Evolutionary conservation across 2,329 filamentous ascomycete species (phyloP).

Genomic region (Fusarium verrucosum): DNA sequence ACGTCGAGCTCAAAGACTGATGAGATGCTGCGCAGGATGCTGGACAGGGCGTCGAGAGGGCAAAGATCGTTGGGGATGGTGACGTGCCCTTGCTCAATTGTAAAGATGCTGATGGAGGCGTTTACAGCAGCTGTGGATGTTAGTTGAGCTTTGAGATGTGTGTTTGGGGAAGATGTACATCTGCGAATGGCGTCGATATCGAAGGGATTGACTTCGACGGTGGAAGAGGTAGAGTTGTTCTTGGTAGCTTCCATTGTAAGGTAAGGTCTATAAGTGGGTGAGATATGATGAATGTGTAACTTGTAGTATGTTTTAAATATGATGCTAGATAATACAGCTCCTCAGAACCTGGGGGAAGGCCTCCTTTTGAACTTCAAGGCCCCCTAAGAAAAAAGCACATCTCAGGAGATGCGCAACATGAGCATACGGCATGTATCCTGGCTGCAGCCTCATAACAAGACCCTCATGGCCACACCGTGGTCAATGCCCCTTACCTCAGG

Average conservation of each 20-base stretch:
- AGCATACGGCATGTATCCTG: constrained; percentile 25
- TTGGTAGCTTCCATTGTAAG: constrained; percentile 38
- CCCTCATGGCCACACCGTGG: constrained; percentile 42
- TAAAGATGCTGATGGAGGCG: constrained; percentile 37
- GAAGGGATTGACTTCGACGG: constrained; percentile 20
- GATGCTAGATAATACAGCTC: neutral
- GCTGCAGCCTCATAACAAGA: constrained; percentile 38
- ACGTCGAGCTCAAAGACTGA: constrained; percentile 39
- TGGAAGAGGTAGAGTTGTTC: constrained; percentile 32
- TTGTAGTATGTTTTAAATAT: constrained; percentile 3
- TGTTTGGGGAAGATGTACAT: constrained; percentile 17
- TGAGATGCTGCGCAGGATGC: constrained; percentile 36
- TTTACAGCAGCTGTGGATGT: constrained; percentile 37
- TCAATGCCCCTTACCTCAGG: constrained; percentile 37
- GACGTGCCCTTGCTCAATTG: constrained; percentile 38
- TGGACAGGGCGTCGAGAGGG: constrained; percentile 40
- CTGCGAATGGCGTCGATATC: constrained; percentile 15
- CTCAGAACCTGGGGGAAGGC: neutral
- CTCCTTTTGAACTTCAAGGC: constrained; percentile 26
- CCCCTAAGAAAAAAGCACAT: constrained; percentile 6
- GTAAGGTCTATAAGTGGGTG: constrained; percentile 6
- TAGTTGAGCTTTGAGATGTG: constrained; percentile 5
- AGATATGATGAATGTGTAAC: neutral
- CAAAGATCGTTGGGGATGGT: constrained; percentile 37
- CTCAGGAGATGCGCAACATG: constrained; percentile 32